Base-by-base conservation (phyloP, 345 rosid genomes). In the Pistacia integerrima region DNA sequence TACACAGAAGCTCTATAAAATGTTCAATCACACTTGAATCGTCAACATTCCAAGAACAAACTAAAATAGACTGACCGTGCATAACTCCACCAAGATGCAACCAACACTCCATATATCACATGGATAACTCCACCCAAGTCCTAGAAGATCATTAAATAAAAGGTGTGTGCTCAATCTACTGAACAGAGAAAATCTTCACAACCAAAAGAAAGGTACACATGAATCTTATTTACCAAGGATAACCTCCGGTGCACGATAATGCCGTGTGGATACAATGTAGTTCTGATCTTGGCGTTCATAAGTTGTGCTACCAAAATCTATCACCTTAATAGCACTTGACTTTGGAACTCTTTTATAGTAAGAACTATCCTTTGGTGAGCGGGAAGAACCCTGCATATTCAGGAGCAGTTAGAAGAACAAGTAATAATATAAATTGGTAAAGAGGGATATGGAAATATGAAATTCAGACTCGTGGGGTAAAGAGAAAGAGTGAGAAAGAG, bases 31-130 rank as follows among this genome's bases (percentile, higher is more conserved):
- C 8, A 18, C 18, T 25, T 36, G 48, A 13, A 22, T 25, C 20
- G 16, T 1, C 10, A 18, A 73, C 30, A 51, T 7, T 14, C 4
- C 11, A 46, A 5, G 28, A 0, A 60, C 5, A 67, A 12, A 20
- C 20, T 1, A 64, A 41, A 41, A 8, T 35, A 62, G 59, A 65
- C 89, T 74, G 86, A 93, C 98, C 52, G 98, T 90, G 91, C 98
- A 93, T 51, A 93, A 81, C 68, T 93, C 98, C 78, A 92, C 91
- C 44, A 92, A 22, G 63, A 93, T 92, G 75, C 97, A 92, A 73
- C 97, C 98, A 77, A 90, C 84, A 77, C 98, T 93, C 98, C 98
- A 93, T n/a, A 92, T 46, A 75, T 93, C 98, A 83, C 98, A 93
- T 7, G 97, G 95, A 54, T 86, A 93, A 74, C 92, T 92, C 98